Evolutionary conservation across 257 asterid species (phyloP).

Genomic region (Solanum sejunctum): DNA sequence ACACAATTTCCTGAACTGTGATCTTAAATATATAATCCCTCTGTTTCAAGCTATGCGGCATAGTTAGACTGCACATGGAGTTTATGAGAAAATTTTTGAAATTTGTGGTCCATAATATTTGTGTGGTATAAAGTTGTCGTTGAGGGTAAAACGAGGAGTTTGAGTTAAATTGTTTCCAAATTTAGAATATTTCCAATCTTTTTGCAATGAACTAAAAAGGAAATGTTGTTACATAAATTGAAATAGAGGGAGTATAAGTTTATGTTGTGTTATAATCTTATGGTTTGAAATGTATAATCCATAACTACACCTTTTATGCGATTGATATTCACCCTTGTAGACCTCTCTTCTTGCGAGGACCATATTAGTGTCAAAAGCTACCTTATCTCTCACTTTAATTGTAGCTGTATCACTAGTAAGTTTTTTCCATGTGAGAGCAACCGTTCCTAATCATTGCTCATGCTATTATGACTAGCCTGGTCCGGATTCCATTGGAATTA

Average conservation of each 20-base stretch:
- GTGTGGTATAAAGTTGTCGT: neutral
- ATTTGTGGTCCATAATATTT: neutral
- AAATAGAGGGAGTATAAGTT: neutral
- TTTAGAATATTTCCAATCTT: neutral
- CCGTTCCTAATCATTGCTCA: neutral
- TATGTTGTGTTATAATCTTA: neutral
- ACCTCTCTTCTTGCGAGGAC: neutral
- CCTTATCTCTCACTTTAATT: neutral
- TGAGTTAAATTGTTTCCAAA: neutral
- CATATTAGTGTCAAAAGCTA: neutral
- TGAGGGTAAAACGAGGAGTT: neutral
- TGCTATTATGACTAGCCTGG: constrained; percentile 61
- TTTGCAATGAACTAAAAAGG: neutral
- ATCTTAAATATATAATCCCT: neutral
- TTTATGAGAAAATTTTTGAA: neutral
- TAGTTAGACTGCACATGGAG: neutral
- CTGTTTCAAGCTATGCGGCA: neutral
- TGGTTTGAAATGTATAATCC: neutral
- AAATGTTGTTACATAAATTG: neutral
- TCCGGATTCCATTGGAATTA: constrained; percentile 99
- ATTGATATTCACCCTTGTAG: neutral
- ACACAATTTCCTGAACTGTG: neutral
- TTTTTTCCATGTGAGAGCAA: neutral
- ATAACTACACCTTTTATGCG: neutral
- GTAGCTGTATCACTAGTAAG: neutral